Conservation (phyloP, 768 basidiomycete species). For the Amanita fuliginea region DNA sequence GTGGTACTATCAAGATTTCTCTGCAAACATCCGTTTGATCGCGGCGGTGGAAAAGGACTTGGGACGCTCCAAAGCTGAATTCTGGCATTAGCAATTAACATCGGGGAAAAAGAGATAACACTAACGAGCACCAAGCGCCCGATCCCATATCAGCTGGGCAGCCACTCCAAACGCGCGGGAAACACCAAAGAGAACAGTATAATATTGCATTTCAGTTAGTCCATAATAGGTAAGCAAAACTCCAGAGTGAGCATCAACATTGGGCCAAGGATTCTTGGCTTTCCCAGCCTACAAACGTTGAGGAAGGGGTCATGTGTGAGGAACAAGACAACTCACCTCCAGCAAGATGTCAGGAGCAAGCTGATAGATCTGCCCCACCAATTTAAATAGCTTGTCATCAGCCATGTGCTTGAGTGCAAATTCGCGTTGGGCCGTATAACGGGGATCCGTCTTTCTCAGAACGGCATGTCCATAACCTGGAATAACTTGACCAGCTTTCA, state of each 20-base stretch:
- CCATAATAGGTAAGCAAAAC: conserved; percentile 81
- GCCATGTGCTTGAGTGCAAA: conserved; percentile 82
- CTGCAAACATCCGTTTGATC: conserved; percentile 69
- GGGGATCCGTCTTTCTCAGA: conserved; percentile 84
- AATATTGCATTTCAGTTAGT: conserved; percentile 86
- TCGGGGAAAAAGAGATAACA: conserved; percentile 10
- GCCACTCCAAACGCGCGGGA: conserved; percentile 90
- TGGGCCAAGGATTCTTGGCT: conserved; percentile 93
- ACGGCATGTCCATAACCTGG: conserved; percentile 90
- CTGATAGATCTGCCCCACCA: conserved; percentile 82
- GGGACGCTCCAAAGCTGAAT: conserved; percentile 72
- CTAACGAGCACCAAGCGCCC: conserved; percentile 84
- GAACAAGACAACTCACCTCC: conserved; percentile 33
- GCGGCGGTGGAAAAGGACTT: conserved; percentile 83
- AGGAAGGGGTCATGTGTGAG: conserved; percentile 1
- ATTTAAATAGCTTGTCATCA: conserved; percentile 85
- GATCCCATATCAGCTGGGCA: conserved; percentile 88
- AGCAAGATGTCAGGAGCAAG: conserved; percentile 87
- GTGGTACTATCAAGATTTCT: conserved; percentile 24
- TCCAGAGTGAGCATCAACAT: conserved; percentile 96
- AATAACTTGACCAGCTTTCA: conserved; percentile 89
- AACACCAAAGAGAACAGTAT: conserved; percentile 95
- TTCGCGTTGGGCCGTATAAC: conserved; percentile 83
- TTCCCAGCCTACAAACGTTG: conserved; percentile 55
- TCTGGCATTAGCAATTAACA: not conserved